phyloP scores from a whole-genome alignment of 2,329 filamentous ascomycete genomes.

The Cladosporium sphaerospermum region DNA sequence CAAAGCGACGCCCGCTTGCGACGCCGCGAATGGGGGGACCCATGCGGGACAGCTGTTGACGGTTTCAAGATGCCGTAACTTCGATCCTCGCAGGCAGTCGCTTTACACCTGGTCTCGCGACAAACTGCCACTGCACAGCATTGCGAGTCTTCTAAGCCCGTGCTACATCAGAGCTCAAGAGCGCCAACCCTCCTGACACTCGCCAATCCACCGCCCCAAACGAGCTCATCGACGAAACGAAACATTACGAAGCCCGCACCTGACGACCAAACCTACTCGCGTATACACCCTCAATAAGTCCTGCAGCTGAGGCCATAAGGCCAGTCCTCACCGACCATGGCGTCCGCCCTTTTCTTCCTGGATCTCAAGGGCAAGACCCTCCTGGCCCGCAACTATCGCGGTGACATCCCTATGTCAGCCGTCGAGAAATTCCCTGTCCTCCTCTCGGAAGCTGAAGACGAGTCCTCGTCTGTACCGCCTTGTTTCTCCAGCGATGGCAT shows the following conservation, averaged over 20 bases:
- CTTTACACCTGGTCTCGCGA: not conserved
- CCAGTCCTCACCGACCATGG: constrained; percentile 55
- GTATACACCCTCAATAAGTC: not conserved
- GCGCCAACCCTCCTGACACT: constrained; percentile 1
- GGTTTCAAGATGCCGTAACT: not conserved
- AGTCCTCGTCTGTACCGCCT: constrained; percentile 91
- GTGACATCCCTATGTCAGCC: constrained; percentile 97
- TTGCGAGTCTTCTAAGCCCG: no score
- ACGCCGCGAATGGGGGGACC: not conserved
- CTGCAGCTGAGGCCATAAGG: constrained; percentile 2
- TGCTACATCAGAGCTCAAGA: no score
- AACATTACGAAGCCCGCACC: not conserved
- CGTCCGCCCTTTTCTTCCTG: constrained; percentile 95
- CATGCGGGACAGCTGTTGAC: constrained; percentile 12
- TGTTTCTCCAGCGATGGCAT: constrained; percentile 99
- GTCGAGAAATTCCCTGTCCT: constrained; percentile 97
- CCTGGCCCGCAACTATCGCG: constrained; percentile 94
- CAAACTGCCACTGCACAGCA: no score
- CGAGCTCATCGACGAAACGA: not conserved
- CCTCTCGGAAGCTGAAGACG: constrained; percentile 96
- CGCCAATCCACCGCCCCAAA: no score
- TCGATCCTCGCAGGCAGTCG: not conserved
- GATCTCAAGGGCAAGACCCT: constrained; percentile 99
- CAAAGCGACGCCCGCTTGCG: not conserved
- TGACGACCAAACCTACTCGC: not conserved